phyloP scores from a whole-genome alignment of 2,329 filamentous ascomycete species.

The Fusarium haematococcum region DNA sequence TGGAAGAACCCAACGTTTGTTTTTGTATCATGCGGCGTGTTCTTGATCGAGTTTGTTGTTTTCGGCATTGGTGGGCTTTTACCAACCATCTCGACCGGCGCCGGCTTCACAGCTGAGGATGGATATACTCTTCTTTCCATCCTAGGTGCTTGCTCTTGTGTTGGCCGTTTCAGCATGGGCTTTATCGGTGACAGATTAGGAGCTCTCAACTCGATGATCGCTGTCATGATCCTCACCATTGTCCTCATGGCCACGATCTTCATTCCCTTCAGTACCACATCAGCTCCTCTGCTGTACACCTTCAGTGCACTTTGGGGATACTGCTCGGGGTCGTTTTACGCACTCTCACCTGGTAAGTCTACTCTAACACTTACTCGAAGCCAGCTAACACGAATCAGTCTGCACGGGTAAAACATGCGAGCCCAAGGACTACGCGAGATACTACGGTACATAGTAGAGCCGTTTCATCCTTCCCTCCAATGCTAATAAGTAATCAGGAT shows the following conservation, averaged over 20 bases:
- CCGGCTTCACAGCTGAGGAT: conserved; percentile 46
- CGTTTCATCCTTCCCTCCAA: conserved; percentile 17
- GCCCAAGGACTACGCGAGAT: conserved; percentile 58
- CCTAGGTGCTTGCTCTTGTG: conserved; percentile 54
- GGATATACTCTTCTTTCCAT: conserved; percentile 58
- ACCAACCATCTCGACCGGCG: conserved; percentile 54
- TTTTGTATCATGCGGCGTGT: conserved; percentile 53
- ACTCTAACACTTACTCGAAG: accelerated
- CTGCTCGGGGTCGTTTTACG: conserved; percentile 58
- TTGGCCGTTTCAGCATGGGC: conserved; percentile 56
- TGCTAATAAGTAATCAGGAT: conserved; percentile 48
- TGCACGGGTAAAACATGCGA: conserved; percentile 58
- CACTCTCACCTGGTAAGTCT: conserved; percentile 46
- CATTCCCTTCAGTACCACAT: conserved; percentile 55
- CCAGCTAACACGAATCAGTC: conserved; percentile 39
- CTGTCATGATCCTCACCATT: conserved; percentile 44
- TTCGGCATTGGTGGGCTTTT: conserved; percentile 58
- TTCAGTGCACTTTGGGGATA: conserved; percentile 60
- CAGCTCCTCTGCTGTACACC: conserved; percentile 52
- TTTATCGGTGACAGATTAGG: conserved; percentile 54
- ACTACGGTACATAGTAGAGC: conserved; percentile 41
- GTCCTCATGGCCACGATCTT: conserved; percentile 54
- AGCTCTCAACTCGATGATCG: conserved; percentile 52
- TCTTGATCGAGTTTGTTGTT: conserved; percentile 59
- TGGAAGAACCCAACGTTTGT: conserved; percentile 53